Percentiles rank a stretch among this genome's conserved stretches.
Conservation (phyloP, 202 grass and related monocot genomes). For the Setaria viridis region DNA sequence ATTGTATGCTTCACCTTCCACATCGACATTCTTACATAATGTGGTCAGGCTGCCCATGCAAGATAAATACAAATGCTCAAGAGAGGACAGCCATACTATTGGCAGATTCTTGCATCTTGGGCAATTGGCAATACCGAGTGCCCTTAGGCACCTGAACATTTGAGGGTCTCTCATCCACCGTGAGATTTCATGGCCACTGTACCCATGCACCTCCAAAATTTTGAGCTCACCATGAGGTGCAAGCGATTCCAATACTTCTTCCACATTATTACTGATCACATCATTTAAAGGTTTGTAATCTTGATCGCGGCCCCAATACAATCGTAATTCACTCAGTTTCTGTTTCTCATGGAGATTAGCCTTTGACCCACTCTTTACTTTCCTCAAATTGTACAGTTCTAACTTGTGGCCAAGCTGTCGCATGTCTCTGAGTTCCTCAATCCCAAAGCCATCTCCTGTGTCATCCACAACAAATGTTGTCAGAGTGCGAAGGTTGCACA, state of each 20-base stretch:
- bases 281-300: not conserved
- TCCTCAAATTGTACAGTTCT: constrained; percentile 39
- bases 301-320: not conserved
- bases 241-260: constrained; percentile 27
- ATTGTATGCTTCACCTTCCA: not conserved
- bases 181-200: not conserved
- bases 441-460: constrained; percentile 1
- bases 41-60: not conserved
- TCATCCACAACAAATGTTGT: constrained; percentile 43
- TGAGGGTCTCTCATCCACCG: constrained; percentile 35
- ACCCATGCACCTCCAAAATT: constrained; percentile 18
- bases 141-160: not conserved
- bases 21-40: not conserved
- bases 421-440: constrained; percentile 47
- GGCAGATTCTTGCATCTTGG: constrained; percentile 22
- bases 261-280: not conserved
- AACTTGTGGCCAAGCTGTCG: constrained; percentile 9
- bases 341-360: constrained; percentile 23
- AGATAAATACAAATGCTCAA: not conserved
- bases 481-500: constrained; percentile 44
- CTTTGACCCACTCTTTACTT: constrained; percentile 17
- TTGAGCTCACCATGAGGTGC: constrained; percentile 29
- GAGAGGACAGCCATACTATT: not conserved
- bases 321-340: not conserved
- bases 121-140: not conserved